A percentile compares a stretch with the other conserved stretches of the same genome.
phyloP scores from a whole-genome alignment of 768 basidiomycete genomes.

The Boletus huronensis region DNA sequence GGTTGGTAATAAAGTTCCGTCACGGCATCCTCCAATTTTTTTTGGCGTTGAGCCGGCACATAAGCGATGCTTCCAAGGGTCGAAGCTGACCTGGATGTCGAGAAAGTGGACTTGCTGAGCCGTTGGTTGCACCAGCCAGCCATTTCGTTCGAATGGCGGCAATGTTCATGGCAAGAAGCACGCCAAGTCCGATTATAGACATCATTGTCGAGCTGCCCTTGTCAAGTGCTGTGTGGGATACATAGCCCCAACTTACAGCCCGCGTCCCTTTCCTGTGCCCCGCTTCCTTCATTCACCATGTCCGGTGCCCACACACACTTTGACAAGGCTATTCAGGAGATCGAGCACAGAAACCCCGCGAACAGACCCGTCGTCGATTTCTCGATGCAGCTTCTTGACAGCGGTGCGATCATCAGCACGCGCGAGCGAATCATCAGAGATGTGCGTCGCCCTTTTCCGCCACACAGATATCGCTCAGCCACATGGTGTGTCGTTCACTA shows the following conservation, averaged over 20 bases:
- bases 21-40: background rate
- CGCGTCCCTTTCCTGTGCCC: constrained; percentile 7
- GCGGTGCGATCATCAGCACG: constrained; percentile 24
- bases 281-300: constrained; percentile 19
- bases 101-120: background rate
- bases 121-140: background rate
- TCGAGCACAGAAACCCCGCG: constrained; percentile 26
- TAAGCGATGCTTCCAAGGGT: constrained; percentile 6
- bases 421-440: constrained; percentile 27
- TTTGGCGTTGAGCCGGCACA: background rate
- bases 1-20: background rate
- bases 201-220: background rate
- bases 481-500: constrained; percentile 22
- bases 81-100: background rate
- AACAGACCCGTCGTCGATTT: constrained; percentile 18
- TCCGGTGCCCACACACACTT: constrained; percentile 17
- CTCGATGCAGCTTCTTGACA: constrained; percentile 25
- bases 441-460: constrained; percentile 12
- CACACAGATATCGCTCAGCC: background rate
- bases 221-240: constrained; percentile 9
- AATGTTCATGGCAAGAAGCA: background rate
- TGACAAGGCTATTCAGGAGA: constrained; percentile 30
- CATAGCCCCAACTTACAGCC: background rate
- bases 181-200: constrained; percentile 18
- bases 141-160: background rate